Base-by-base conservation (phyloP, 495 filamentous ascomycete species). In the Hypoxylon subgilvum region DNA sequence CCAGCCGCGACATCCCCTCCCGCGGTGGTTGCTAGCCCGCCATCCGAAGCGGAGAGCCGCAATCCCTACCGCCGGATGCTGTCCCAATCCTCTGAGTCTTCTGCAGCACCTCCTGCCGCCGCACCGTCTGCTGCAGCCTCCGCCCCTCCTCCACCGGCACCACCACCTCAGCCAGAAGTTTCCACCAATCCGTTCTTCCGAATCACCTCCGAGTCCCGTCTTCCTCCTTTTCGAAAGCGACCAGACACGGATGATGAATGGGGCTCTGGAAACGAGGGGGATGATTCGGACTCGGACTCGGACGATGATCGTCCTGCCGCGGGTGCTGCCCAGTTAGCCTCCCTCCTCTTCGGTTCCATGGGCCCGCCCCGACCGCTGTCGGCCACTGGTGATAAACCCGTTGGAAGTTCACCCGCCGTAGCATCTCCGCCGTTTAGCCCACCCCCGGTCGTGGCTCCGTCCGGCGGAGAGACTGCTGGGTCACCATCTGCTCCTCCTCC, bases 181-280 rank as follows among this genome's bases (percentile, higher is more conserved):
- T 91, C 90, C 17, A 95, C 88, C 27, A 98, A 98, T 65, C 94
- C 94, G n/a, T 98, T 98, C 84, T 91, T 94, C 73, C 89, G 92
- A 39, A 78, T 96, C 39, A 82, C 87, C 10, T 87, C 85, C 56
- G 75, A 87, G 53, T 70, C 76, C 22, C 69, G 75, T 6, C 59
- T 48, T 12, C 66, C 67, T 9, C 59, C 68, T 40, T 74, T 74
- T 53, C 53, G 80, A 66, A 70, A 68, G 43, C 72, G 69, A 31
- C 60, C 65, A 13, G 76, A 79, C 35, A 69, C 69, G 13, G 88
- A 92, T 55, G 92, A 96, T 57, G 88, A 89, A 61, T 97, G 94
- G 94, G 93, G 89, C 25, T 90, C 88, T 10, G 91, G 91, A 39
- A 83, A 86, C 63, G 88, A 90, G 30, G 88, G 90, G 30, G 86